phyloP scores from a whole-genome alignment of 306 rosid genomes.

The Acacia acuminata region DNA sequence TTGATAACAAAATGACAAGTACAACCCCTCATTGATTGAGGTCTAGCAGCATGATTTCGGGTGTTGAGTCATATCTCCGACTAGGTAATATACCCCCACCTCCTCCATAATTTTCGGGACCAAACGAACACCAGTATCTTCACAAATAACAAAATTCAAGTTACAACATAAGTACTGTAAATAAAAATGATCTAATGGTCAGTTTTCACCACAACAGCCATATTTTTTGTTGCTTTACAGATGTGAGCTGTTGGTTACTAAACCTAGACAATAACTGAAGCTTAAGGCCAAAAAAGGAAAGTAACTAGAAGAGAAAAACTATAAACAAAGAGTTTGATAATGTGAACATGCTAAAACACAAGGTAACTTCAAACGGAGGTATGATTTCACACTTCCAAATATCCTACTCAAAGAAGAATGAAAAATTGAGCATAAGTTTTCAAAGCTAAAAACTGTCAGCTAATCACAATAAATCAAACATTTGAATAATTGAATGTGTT shows the following conservation, averaged over 20 bases:
- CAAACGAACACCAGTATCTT: constrained; percentile 97
- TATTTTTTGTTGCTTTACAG: constrained; percentile 9
- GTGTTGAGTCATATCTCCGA: constrained; percentile 89
- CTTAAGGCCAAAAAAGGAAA: background rate
- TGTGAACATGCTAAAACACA: background rate
- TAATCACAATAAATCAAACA: background rate
- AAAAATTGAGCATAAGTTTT: background rate
- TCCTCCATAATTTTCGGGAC: constrained; percentile 98
- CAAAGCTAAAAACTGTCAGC: constrained; percentile 1
- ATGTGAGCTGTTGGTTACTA: background rate
- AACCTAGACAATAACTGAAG: background rate
- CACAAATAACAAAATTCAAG: constrained; percentile 26
- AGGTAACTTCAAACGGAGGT: background rate
- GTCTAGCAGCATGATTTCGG: constrained; percentile 94
- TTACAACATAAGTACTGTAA: constrained; percentile 17
- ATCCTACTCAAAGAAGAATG: background rate
- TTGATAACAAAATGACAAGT: constrained; percentile 89
- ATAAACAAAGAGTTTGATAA: background rate
- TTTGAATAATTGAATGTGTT: background rate
- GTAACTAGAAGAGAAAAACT: background rate
- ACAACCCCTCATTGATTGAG: constrained; percentile 96
- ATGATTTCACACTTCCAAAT: background rate
- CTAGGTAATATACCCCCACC: constrained; percentile 89
- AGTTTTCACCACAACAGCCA: background rate
- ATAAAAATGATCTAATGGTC: background rate